Conservation (phyloP, 2,329 filamentous ascomycete species). For the Davidsoniella virescens region DNA sequence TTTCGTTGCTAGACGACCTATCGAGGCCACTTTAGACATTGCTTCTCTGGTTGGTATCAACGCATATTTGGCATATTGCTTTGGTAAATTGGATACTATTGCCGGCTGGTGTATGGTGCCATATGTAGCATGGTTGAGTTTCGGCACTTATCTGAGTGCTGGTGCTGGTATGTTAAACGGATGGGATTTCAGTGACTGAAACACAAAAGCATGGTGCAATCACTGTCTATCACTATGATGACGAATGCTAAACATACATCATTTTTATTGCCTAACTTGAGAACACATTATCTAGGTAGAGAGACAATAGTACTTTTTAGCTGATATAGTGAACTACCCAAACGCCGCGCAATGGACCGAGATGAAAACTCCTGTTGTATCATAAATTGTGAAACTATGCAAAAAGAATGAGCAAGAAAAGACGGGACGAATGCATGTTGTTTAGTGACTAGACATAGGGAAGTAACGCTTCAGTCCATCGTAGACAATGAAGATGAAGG, state of each 20-base stretch:
- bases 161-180: slow-evolving; percentile 51
- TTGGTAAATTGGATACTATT: slow-evolving; percentile 55
- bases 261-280: no score
- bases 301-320: background rate
- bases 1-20: slow-evolving; percentile 59
- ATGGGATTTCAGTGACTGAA: slow-evolving; percentile 38
- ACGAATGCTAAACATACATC: no score
- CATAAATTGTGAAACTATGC: slow-evolving; percentile 13
- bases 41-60: slow-evolving; percentile 55
- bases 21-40: slow-evolving; percentile 61
- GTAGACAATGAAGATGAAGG: slow-evolving; percentile 93
- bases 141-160: slow-evolving; percentile 70
- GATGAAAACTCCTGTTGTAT: slow-evolving; percentile 5
- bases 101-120: slow-evolving; percentile 63
- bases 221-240: background rate
- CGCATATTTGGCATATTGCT: slow-evolving; percentile 58
- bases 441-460: slow-evolving; percentile 25
- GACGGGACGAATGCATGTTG: slow-evolving; percentile 15
- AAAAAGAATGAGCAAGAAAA: slow-evolving; percentile 12
- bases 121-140: slow-evolving; percentile 74
- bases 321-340: background rate
- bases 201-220: background rate
- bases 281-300: no score
- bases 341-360: background rate
- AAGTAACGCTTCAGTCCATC: slow-evolving; percentile 66